Evolutionary conservation across 345 rosid species (phyloP), one percentile per base, ranked within the genome.

Genomic region (Clausena lansium): DNA sequence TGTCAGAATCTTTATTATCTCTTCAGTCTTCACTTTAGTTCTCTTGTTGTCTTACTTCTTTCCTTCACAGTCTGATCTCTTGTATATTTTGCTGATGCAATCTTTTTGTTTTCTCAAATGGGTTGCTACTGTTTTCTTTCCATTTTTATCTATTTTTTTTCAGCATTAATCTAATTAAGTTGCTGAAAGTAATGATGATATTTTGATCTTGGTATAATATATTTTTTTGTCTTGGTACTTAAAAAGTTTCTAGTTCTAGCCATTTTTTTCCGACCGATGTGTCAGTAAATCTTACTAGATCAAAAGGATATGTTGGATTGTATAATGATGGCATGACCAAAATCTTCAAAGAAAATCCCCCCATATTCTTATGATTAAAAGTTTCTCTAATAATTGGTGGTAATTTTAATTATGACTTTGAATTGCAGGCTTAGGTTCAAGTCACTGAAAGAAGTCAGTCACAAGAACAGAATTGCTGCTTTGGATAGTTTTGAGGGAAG

Each of bases 361-460:
- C 62, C 55, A 25, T 24, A 57, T 73, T 73, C 9, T 15, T 58
- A 54, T 47, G 74, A 74, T 69, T 76, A 54, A 0, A 72, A 54
- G 45, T 11, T 52, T 79, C 57, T 52, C 65, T 55, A 78, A 80
- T 59, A 67, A 71, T 79, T 57, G 67, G 27, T 57, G 20, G 35
- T 13, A 24, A 22, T 78, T 67, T 68, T 70, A 52, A 65, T 81
- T 67, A 61, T n/a, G 58, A 38, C 58, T 67, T 13, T 57, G 25
- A 70, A 73, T 81, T 82, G 82, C 83, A 83, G 93, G 78, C 74
- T 66, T 81, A 19, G 68, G 74, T 80, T 63, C 50, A 75, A 82
- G 36, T 30, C 52, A 30, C 33, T 35, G 70, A 55, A 22, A 68
- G 60, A 67, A 78, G 73, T 35, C 32, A 65, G 41, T 59, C 58